Evolutionary conservation across 495 filamentous ascomycete genomes (phyloP), one percentile per base, ranked within the genome.

Genomic region (Hypomontagnella submonticulosa): DNA sequence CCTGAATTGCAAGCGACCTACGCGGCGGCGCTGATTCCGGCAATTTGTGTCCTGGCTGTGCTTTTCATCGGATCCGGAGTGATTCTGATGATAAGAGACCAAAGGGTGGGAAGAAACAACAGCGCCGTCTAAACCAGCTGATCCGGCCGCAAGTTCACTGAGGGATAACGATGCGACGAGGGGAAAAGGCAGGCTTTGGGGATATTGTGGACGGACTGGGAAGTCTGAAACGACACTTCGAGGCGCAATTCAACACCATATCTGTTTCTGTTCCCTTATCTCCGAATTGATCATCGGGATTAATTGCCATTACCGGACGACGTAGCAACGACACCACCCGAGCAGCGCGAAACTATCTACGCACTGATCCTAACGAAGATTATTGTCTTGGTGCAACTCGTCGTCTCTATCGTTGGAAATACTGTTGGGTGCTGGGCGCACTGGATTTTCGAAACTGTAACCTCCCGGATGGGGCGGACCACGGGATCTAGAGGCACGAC

Each of bases 1-100:
- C 42, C 58, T n/a, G 62, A 64, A 5, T 11, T 56, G 1, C 69
- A 63, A 34, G 2, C 50, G 15, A 36, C 61, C 5, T 73, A 69
- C 13, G 30, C 69, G 1, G 69, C 69, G 0, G 59, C 58, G 13
- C 44, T 73, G 4, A 12, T 69, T 4, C 66, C 66, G 8, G 56
- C 61, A 4, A 55, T 69, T 6, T 20, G 43, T 15, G 30, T 69
- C 8, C 13, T 53, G 11, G 48, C 49, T 20, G 9, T 64, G 15
- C 55, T 69, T 18, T 69, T 69, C 56, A 42, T 69, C 20, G 19
- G 20, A 3, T 56, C 34, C 18, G 66, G 66, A 10, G 34, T 61
- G 12, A 37, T 42, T 8, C 5, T 69, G 8, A 69, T 61, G 66
- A 36, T 36, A 38, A 60, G 46, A 51, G 66, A 69, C 9, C 49